These are phyloP conservation scores for Penicillium sp. DNA, from an alignment of 2,329 filamentous ascomycete species.

Conservation along the genomic window DNA sequence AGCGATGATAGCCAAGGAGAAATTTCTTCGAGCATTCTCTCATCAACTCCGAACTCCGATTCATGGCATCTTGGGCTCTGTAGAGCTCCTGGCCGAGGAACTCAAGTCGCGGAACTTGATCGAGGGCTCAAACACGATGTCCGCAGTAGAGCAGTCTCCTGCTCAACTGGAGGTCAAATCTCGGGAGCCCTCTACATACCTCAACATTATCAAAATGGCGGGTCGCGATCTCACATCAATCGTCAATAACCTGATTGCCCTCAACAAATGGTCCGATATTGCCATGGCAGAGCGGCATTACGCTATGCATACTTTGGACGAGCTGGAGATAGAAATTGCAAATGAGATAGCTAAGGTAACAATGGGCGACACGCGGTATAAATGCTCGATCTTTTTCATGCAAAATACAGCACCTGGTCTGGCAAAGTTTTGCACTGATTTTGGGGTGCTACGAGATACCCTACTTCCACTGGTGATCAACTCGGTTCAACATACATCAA, in stretches of 20 bases:
- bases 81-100: conserved; percentile 10
- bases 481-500: conserved; percentile 7
- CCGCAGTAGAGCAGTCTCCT: background rate
- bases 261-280: conserved; percentile 19
- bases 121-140: background rate
- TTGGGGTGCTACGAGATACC: conserved; percentile 11
- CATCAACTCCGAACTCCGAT: conserved; percentile 16
- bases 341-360: background rate
- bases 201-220: conserved; percentile 14
- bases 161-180: background rate
- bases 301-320: background rate
- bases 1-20: conserved; percentile 15
- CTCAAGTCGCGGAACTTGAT: background rate
- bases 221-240: conserved; percentile 13
- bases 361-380: conserved; percentile 8
- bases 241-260: conserved; percentile 13
- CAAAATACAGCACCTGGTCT: background rate
- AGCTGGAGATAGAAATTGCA: conserved; percentile 10
- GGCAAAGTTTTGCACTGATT: conserved; percentile 1
- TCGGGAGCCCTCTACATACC: conserved; percentile 4
- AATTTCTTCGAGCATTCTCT: conserved; percentile 15
- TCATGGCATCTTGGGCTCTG: conserved; percentile 16
- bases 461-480: conserved; percentile 8
- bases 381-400: conserved; percentile 2
- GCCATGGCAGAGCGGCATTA: conserved; percentile 13